phyloP scores from a whole-genome alignment of 2,329 filamentous ascomycete genomes.

The Penicillium paneum region DNA sequence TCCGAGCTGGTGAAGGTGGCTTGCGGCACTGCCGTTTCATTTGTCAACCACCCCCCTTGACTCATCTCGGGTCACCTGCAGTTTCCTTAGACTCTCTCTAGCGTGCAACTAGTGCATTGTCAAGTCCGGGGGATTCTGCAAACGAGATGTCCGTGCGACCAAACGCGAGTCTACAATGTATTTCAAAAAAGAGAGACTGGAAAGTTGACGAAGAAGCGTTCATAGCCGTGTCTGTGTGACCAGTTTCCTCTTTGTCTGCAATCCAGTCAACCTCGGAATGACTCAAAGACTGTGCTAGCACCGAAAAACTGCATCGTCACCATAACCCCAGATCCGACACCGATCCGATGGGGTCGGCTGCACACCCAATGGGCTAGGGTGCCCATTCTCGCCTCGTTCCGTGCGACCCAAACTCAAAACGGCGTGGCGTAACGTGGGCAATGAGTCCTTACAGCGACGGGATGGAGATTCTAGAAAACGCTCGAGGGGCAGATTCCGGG shows the following conservation, averaged over 20 bases:
- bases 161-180: not conserved
- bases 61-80: slow-evolving; percentile 26
- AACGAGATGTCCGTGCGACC: slow-evolving; percentile 25
- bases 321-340: slow-evolving; percentile 7
- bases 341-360: slow-evolving; percentile 6
- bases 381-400: slow-evolving; percentile 6
- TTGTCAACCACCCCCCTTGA: slow-evolving; percentile 18
- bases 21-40: slow-evolving; percentile 16
- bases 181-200: not conserved
- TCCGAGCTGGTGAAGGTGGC: slow-evolving; percentile 2
- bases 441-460: slow-evolving; percentile 3
- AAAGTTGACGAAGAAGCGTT: not conserved
- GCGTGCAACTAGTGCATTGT: slow-evolving; percentile 14
- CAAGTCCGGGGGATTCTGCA: slow-evolving; percentile 26
- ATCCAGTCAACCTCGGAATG: not conserved
- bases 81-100: slow-evolving; percentile 20
- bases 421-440: slow-evolving; percentile 22
- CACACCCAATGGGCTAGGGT: slow-evolving; percentile 6
- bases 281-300: not conserved
- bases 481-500: slow-evolving; percentile 4
- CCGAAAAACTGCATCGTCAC: slow-evolving; percentile 11
- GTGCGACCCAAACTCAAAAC: slow-evolving; percentile 22
- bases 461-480: slow-evolving; percentile 19
- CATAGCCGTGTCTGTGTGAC: not conserved
- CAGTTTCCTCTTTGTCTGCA: not conserved